Evolutionary conservation across 441 rosid genomes (phyloP), one percentile per base, ranked within the genome.

Genomic region (Eutrema salsugineum): DNA sequence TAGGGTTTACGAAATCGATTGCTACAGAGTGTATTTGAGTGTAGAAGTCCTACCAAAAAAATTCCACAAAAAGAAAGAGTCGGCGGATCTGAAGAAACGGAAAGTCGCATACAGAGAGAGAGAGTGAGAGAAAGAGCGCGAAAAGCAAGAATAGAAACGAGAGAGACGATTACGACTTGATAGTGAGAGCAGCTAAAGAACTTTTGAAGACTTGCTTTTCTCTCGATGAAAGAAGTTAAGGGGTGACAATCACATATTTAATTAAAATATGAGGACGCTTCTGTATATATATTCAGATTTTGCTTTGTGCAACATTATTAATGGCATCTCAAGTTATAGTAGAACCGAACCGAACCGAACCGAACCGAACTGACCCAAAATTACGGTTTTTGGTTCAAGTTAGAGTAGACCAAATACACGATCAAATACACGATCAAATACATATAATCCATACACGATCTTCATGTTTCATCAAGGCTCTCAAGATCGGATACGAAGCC

Each of bases 91-190:
- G 33, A 53, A 12, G 61, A 33, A 33, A 15, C 8, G 8, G 47
- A 62, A 6, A 63, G 51, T 51, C 69, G 16, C 63, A 17, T 42
- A 14, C 15, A 50, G 36, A 51, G 47, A 0, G 46, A 11, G 54
- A 50, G 36, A 51, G 47, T 0, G 46, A 11, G 54, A 48, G 49
- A 57, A 59, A 48, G 47, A 33, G 75, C 24, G 42, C 42, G 27
- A 55, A 32, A 42, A 63, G 38, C 40, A 20, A 27, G 24, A 11
- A 68, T 28, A 43, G 9, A 47, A 42, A 67, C 53, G 46, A 57
- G 14, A 60, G 48, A 63, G 71, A 32, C 72, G 73, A 58, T 39
- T 71, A 76, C 16, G 80, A 79, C 82, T 75, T 54, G 68, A 62
- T 62, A 75, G 77, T 67, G 79, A 75, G 79, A 75, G 75, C 46